phyloP scores from a whole-genome alignment of 805 yeast species.

The Nakazawaea ernobii region DNA sequence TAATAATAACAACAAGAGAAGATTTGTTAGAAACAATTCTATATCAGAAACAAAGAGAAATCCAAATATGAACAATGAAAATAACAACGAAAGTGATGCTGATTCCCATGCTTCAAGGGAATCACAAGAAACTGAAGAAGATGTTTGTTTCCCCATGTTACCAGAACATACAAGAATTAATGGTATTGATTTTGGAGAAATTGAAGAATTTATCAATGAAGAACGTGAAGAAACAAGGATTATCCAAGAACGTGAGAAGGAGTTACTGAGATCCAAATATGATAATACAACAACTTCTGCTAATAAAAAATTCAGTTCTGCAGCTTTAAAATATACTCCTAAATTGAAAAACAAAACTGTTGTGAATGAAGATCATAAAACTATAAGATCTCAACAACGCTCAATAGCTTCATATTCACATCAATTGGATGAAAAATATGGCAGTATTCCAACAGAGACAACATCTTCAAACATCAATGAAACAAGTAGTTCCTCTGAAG shows the following conservation, averaged over 20 bases:
- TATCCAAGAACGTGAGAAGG: conserved; percentile 28
- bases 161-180: conserved; percentile 45
- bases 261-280: conserved; percentile 14
- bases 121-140: conserved; percentile 92
- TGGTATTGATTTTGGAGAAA: conserved; percentile 88
- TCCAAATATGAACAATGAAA: conserved; percentile 11
- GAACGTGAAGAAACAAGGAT: conserved; percentile 44
- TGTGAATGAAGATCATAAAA: neutral
- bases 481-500: conserved; percentile 10
- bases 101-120: conserved; percentile 71
- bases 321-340: conserved; percentile 64
- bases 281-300: conserved; percentile 28
- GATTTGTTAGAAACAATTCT: conserved; percentile 1
- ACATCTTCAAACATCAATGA: conserved; percentile 17
- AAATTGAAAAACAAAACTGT: conserved; percentile 12
- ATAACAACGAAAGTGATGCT: conserved; percentile 51
- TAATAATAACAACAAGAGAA: conserved; percentile 2
- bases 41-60: conserved; percentile 12
- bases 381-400: neutral
- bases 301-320: conserved; percentile 33
- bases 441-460: conserved; percentile 17
- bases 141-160: conserved; percentile 93
- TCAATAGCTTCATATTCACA: neutral
- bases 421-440: conserved; percentile 12
- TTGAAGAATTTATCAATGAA: conserved; percentile 72